Percentiles rank a stretch among this genome's conserved stretches.
phyloP scores from a whole-genome alignment of 495 filamentous ascomycete species.

The Penicillium canescens region DNA sequence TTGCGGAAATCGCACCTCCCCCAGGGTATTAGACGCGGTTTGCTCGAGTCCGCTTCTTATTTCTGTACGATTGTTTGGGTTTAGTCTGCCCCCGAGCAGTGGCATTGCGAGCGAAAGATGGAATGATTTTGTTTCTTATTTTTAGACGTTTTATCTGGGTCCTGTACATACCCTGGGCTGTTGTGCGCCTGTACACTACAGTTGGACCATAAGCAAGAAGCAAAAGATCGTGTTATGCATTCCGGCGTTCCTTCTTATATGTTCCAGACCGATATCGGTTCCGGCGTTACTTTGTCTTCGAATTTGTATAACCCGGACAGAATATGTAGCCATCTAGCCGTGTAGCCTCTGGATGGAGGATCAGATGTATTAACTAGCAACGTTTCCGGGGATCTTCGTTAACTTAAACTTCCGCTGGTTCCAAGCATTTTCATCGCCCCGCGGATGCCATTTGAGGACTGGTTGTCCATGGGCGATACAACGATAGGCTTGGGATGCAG shows the following conservation, averaged over 20 bases:
- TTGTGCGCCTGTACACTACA: slow-evolving; percentile 48
- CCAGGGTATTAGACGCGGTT: slow-evolving; percentile 40
- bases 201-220: slow-evolving; percentile 45
- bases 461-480: slow-evolving; percentile 24
- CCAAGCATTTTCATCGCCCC: slow-evolving; percentile 38
- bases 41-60: slow-evolving; percentile 39
- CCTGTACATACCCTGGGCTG: slow-evolving; percentile 54
- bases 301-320: neutral
- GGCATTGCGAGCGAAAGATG: slow-evolving; percentile 50
- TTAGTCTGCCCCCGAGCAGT: slow-evolving; percentile 46
- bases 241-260: slow-evolving; percentile 24
- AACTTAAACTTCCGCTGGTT: slow-evolving; percentile 22
- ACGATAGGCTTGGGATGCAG: slow-evolving; percentile 39
- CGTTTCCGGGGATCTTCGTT: neutral
- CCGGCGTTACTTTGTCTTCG: slow-evolving; percentile 8
- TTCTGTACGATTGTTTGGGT: slow-evolving; percentile 54
- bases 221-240: slow-evolving; percentile 47
- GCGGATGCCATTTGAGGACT: slow-evolving; percentile 27
- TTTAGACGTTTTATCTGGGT: slow-evolving; percentile 49
- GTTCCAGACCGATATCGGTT: slow-evolving; percentile 1
- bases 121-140: slow-evolving; percentile 40
- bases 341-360: neutral
- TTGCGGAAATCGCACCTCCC: slow-evolving; percentile 37
- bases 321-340: slow-evolving; percentile 5
- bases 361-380: neutral